Conservation (phyloP, 2,329 filamentous ascomycete genomes). For the Cladosporium sp. region DNA sequence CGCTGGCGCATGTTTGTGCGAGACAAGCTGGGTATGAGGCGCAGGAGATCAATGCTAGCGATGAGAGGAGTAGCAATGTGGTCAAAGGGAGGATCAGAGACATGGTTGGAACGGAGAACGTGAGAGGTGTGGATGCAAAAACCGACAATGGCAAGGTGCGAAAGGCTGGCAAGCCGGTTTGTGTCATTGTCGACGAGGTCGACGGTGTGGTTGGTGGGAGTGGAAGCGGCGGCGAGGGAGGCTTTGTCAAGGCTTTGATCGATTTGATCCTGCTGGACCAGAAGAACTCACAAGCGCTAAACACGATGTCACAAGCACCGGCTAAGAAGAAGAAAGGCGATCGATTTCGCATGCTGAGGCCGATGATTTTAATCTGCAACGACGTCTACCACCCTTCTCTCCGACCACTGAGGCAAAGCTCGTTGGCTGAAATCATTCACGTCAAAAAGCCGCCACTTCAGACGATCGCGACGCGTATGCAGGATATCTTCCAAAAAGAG, state of each 20-base stretch:
- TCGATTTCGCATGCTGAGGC: conserved; percentile 79
- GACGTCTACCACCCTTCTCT: conserved; percentile 92
- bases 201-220: conserved; percentile 87
- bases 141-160: conserved; percentile 52
- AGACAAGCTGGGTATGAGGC: conserved; percentile 94
- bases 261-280: conserved; percentile 85
- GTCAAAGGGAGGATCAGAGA: conserved; percentile 90
- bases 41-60: conserved; percentile 95
- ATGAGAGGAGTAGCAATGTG: conserved; percentile 84
- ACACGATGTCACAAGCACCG: conserved; percentile 31
- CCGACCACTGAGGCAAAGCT: conserved; percentile 74
- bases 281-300: conserved; percentile 58
- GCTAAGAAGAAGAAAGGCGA: conserved; percentile 69
- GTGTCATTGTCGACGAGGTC: conserved; percentile 93
- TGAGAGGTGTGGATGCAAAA: conserved; percentile 64
- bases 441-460: conserved; percentile 85
- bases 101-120: conserved; percentile 88
- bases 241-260: conserved; percentile 91
- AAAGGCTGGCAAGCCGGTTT: conserved; percentile 80
- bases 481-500: conserved; percentile 82
- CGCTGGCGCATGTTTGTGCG: conserved; percentile 91
- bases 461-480: conserved; percentile 76
- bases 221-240: conserved; percentile 72
- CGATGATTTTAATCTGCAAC: conserved; percentile 92
- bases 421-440: conserved; percentile 86